These are phyloP conservation scores for Coprinopsis cinerea DNA, from an alignment of 768 basidiomycete genomes.

Conservation along the genomic window DNA sequence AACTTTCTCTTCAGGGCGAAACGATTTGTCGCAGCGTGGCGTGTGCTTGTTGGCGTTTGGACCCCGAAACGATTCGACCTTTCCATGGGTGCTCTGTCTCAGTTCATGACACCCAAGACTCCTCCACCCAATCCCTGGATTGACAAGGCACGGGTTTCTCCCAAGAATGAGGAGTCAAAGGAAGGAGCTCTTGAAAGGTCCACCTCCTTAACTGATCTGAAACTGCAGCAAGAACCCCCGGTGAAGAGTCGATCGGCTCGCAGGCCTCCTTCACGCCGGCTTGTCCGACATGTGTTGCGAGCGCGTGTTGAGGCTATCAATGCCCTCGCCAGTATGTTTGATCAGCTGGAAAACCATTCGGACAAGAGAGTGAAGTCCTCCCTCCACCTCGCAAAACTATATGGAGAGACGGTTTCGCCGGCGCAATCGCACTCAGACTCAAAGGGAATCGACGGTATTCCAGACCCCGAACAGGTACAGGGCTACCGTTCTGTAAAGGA, in stretches of 20 bases:
- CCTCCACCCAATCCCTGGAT: conserved; percentile 74
- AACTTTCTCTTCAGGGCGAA: conserved; percentile 57
- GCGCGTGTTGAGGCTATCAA: conserved; percentile 80
- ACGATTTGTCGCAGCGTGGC: conserved; percentile 89
- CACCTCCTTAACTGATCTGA: conserved; percentile 20
- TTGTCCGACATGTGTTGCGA: conserved; percentile 85
- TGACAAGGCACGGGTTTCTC: conserved; percentile 34
- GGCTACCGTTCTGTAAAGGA: conserved; percentile 68
- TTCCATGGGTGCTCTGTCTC: conserved; percentile 63
- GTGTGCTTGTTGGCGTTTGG: conserved; percentile 95
- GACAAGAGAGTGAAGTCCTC: conserved; percentile 40
- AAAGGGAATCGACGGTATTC: conserved; percentile 18
- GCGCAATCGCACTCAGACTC: conserved; percentile 24
- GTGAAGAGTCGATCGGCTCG: conserved; percentile 31
- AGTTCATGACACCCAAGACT: conserved; percentile 59
- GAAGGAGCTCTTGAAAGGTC: conserved; percentile 14
- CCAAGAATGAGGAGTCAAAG: conserved; percentile 16
- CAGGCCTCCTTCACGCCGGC: conserved; percentile 69
- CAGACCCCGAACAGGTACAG: conserved; percentile 18
- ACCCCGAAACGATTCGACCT: conserved; percentile 79
- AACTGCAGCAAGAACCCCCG: conserved; percentile 34
- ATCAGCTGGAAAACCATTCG: conserved; percentile 44
- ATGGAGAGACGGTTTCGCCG: conserved; percentile 38
- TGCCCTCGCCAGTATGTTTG: conserved; percentile 67
- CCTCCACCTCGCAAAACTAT: conserved; percentile 40